phyloP scores from a whole-genome alignment of 441 rosid species.

The Erodium moschatum region DNA sequence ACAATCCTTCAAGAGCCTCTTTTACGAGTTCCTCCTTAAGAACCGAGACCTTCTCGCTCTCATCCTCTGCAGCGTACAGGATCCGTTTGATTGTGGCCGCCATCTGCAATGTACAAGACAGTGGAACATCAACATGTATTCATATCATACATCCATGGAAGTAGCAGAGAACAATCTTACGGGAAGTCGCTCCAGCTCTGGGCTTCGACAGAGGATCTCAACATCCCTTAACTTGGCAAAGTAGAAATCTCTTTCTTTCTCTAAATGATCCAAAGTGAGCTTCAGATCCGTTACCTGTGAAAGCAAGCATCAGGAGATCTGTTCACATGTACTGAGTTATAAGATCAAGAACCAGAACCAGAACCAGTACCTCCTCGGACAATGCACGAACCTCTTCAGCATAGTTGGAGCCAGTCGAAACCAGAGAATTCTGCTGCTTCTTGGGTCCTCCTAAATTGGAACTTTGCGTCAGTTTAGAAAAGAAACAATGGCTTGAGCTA shows the following conservation, averaged over 20 bases:
- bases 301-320: not conserved
- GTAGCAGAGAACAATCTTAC: not conserved
- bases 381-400: not conserved
- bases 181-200: not conserved
- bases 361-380: not conserved
- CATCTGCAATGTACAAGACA: not conserved
- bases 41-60: slow-evolving; percentile 3
- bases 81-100: not conserved
- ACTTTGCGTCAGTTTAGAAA: not conserved
- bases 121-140: not conserved
- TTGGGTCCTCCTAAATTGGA: not conserved
- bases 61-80: slow-evolving; percentile 1
- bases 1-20: not conserved
- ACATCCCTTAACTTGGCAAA: not conserved
- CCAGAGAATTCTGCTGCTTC: not conserved
- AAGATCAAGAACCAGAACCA: too few relatives aligned
- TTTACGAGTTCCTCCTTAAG: not conserved
- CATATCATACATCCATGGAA: not conserved
- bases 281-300: not conserved
- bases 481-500: not conserved
- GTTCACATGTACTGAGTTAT: not conserved
- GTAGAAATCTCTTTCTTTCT: slow-evolving; percentile 5
- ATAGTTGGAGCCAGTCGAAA: not conserved
- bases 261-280: not conserved
- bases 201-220: not conserved